Conservation (phyloP, 2,329 filamentous ascomycete species). For the Trichoderma breve region DNA sequence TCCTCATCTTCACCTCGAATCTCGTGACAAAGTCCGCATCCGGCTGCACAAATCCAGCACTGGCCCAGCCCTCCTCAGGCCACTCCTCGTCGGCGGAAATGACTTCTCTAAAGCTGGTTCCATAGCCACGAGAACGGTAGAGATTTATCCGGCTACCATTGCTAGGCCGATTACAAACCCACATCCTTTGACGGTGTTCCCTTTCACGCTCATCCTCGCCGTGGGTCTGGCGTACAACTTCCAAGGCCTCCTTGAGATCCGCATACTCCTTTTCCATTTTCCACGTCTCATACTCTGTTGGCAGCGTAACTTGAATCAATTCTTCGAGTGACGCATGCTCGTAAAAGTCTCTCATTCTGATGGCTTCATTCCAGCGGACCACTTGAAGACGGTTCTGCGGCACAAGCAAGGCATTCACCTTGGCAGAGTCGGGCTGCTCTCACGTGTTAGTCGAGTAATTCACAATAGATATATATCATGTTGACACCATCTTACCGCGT, state of each 20-base stretch:
- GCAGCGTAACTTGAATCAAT: neutral
- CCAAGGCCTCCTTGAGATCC: neutral
- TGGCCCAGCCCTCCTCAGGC: neutral
- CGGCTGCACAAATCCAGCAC: too few relatives aligned
- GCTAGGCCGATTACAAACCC: neutral
- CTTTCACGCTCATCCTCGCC: neutral
- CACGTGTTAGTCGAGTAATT: neutral
- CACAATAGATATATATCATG: neutral
- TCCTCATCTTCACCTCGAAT: neutral
- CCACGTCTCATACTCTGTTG: neutral
- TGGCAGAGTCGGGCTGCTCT: neutral
- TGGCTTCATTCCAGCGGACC: neutral
- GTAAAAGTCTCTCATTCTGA: neutral
- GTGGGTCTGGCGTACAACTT: neutral
- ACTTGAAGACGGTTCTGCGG: neutral
- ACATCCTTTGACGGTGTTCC: accelerated
- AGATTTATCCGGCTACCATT: neutral
- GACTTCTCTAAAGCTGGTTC: neutral
- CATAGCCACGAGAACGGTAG: neutral
- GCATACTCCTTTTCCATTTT: conserved; percentile 1
- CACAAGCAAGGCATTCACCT: neutral
- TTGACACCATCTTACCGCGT: neutral
- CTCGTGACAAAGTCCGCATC: neutral
- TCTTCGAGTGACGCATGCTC: neutral
- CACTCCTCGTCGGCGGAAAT: conserved; percentile 12